Evolutionary conservation across 129 eudicot species (phyloP).

Genomic region (Tanacetum coccineum): DNA sequence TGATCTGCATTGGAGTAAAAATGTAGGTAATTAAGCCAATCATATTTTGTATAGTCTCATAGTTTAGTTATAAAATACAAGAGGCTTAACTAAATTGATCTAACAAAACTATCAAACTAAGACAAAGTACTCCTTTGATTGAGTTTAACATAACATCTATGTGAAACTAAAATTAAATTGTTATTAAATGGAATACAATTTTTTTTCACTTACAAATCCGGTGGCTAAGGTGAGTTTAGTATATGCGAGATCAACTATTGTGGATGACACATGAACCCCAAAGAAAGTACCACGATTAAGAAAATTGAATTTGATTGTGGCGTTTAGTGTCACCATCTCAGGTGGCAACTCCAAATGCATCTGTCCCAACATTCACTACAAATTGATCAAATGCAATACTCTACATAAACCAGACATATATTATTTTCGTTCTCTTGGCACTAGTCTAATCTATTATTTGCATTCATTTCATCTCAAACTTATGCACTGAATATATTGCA

Average conservation of each 20-base stretch:
- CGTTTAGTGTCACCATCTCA: slow-evolving; percentile 70
- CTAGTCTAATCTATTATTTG: not conserved
- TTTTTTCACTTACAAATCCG: slow-evolving; percentile 54
- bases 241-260: slow-evolving; percentile 62
- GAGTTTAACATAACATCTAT: not conserved
- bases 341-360: slow-evolving; percentile 77
- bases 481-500: not conserved
- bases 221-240: slow-evolving; percentile 55
- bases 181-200: not conserved
- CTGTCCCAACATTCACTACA: slow-evolving; percentile 69
- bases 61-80: too few relatives aligned
- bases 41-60: too few relatives aligned
- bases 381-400: slow-evolving; percentile 65
- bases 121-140: not conserved
- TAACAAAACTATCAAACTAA: not conserved
- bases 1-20: slow-evolving; percentile 34
- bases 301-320: slow-evolving; percentile 55
- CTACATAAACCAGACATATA: slow-evolving; percentile 45
- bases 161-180: not conserved
- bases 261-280: slow-evolving; percentile 84
- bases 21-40: too few relatives aligned
- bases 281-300: slow-evolving; percentile 77
- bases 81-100: too few relatives aligned
- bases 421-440: too few relatives aligned
- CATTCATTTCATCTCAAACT: not conserved